Evolutionary conservation across 495 filamentous ascomycete species (phyloP).

Genomic region (Neurospora sp.): DNA sequence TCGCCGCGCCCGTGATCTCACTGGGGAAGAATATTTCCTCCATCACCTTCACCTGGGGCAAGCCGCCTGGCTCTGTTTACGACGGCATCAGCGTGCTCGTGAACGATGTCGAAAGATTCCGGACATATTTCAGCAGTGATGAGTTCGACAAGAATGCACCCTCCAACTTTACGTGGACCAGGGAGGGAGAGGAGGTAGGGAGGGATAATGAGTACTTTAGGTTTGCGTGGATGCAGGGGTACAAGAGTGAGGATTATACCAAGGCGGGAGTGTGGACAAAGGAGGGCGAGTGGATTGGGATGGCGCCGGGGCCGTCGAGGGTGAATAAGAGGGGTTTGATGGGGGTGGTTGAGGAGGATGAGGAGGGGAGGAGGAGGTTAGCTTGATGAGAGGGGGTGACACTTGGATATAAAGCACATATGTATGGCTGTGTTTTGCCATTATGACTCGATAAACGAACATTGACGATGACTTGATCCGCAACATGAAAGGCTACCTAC

Average conservation of each 20-base stretch:
- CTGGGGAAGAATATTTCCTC: slow-evolving; percentile 21
- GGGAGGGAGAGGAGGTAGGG: slow-evolving; percentile 27
- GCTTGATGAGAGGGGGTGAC: neutral
- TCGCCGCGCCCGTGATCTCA: slow-evolving; percentile 40
- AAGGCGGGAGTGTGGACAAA: slow-evolving; percentile 67
- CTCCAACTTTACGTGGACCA: slow-evolving; percentile 35
- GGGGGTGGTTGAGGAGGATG: neutral
- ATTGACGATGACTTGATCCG: neutral
- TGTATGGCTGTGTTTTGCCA: neutral
- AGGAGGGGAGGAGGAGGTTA: neutral
- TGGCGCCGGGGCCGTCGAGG: slow-evolving; percentile 36
- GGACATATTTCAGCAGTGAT: slow-evolving; percentile 45
- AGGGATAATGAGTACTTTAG: slow-evolving; percentile 72
- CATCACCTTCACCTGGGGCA: slow-evolving; percentile 46
- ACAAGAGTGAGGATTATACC: slow-evolving; percentile 62
- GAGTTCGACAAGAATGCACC: slow-evolving; percentile 22
- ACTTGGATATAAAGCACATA: neutral
- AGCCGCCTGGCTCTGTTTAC: slow-evolving; percentile 49
- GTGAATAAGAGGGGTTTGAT: slow-evolving; percentile 19
- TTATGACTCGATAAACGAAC: neutral
- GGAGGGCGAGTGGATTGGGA: slow-evolving; percentile 58
- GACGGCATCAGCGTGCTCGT: slow-evolving; percentile 82
- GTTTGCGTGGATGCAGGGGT: slow-evolving; percentile 70
- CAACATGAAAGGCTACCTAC: neutral
- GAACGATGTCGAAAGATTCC: slow-evolving; percentile 86